phyloP scores from a whole-genome alignment of 768 basidiomycete species.

The Pulveroboletus sp. region DNA sequence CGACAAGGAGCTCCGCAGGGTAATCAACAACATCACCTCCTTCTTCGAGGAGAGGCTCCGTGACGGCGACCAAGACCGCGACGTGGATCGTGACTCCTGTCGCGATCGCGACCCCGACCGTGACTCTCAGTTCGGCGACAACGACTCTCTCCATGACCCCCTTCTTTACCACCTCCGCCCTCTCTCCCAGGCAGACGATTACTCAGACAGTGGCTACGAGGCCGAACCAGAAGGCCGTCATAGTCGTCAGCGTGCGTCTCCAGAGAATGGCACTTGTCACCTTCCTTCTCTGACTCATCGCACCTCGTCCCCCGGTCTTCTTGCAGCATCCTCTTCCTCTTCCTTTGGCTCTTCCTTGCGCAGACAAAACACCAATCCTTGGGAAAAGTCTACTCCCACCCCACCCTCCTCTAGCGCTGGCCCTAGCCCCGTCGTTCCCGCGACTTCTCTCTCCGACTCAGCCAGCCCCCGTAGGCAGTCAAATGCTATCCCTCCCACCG shows the following conservation, averaged over 20 bases:
- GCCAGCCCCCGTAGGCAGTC: slow-evolving; percentile 65
- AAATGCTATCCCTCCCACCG: slow-evolving; percentile 44
- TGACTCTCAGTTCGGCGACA: slow-evolving; percentile 57
- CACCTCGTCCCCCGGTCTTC: slow-evolving; percentile 52
- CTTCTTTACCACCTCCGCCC: slow-evolving; percentile 58
- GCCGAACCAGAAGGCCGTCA: slow-evolving; percentile 61
- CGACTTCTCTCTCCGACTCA: slow-evolving; percentile 59
- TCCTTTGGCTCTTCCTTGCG: slow-evolving; percentile 64
- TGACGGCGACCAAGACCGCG: slow-evolving; percentile 65
- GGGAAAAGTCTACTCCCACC: slow-evolving; percentile 53
- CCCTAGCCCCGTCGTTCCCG: slow-evolving; percentile 61
- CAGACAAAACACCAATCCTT: slow-evolving; percentile 61
- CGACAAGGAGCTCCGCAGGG: slow-evolving; percentile 92
- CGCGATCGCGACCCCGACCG: slow-evolving; percentile 50
- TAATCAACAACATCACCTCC: slow-evolving; percentile 89
- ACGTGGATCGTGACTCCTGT: slow-evolving; percentile 58
- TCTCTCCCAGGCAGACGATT: slow-evolving; percentile 63
- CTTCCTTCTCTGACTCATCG: slow-evolving; percentile 50
- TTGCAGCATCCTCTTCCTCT: slow-evolving; percentile 65
- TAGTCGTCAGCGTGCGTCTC: slow-evolving; percentile 75
- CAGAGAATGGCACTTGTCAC: slow-evolving; percentile 38
- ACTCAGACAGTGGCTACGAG: slow-evolving; percentile 83
- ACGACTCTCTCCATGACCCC: slow-evolving; percentile 57
- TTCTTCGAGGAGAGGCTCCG: slow-evolving; percentile 92
- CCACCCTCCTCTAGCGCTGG: slow-evolving; percentile 55